These are phyloP conservation scores for Cyathus striatus DNA, from an alignment of 768 basidiomycete species.

Conservation along the genomic window DNA sequence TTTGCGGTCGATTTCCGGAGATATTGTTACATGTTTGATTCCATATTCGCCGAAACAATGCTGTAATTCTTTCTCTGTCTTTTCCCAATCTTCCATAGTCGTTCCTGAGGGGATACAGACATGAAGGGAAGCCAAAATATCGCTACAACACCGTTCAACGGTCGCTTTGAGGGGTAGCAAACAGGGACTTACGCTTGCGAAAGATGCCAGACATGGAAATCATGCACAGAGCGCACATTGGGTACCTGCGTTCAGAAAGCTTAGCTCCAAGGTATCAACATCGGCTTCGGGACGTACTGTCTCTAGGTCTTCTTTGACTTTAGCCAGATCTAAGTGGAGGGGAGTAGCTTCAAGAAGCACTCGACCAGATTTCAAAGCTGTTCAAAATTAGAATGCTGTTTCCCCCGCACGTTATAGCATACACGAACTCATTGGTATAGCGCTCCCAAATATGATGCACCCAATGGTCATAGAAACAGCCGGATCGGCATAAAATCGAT, in stretches of 20 bases:
- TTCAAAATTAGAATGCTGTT: not conserved
- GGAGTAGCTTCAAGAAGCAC: slow-evolving; percentile 51
- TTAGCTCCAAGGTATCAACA: too few species aligned
- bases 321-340: slow-evolving; percentile 41
- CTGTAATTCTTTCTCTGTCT: slow-evolving; percentile 41
- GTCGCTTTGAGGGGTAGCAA: slow-evolving; percentile 1
- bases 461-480: slow-evolving; percentile 45
- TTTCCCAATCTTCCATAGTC: slow-evolving; percentile 44
- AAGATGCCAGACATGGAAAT: slow-evolving; percentile 52
- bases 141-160: slow-evolving; percentile 17
- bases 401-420: not conserved
- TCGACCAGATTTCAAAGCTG: slow-evolving; percentile 41
- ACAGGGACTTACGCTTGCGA: slow-evolving; percentile 42
- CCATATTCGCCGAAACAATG: slow-evolving; percentile 50
- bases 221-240: slow-evolving; percentile 42
- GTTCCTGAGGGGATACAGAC: slow-evolving; percentile 45
- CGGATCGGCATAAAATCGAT: slow-evolving; percentile 50
- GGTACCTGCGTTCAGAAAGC: slow-evolving; percentile 33
- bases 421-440: slow-evolving; percentile 45
- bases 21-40: slow-evolving; percentile 50
- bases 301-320: slow-evolving; percentile 42
- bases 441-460: slow-evolving; percentile 46
- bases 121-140: slow-evolving; percentile 49
- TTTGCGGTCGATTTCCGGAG: slow-evolving; percentile 39
- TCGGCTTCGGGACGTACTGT: too few species aligned